Conservation (phyloP, 192 early-diverging fungal genomes). For the Coemansia sp. region DNA sequence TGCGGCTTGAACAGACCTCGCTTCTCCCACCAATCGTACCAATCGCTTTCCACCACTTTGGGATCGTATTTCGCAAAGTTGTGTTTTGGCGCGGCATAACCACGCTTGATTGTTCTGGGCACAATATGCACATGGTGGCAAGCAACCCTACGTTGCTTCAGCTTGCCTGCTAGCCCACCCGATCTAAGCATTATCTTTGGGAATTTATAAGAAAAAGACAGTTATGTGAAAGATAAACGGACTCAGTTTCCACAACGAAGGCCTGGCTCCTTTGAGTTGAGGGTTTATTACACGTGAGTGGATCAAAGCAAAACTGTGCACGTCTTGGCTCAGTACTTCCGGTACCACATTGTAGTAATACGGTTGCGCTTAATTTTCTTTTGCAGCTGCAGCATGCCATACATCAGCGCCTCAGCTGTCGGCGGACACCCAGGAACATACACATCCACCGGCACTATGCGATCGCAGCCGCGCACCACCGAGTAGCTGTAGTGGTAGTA, state of each 20-base stretch:
- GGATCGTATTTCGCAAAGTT: constrained; percentile 42
- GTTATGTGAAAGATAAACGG: background rate
- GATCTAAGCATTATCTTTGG: no score
- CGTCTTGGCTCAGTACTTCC: constrained; percentile 57
- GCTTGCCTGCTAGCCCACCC: no score
- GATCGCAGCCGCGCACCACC: constrained; percentile 94
- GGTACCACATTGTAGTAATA: constrained; percentile 74
- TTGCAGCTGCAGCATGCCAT: constrained; percentile 95
- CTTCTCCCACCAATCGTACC: constrained; percentile 97
- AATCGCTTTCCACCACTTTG: constrained; percentile 75
- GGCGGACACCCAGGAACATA: constrained; percentile 98
- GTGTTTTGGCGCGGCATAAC: constrained; percentile 41
- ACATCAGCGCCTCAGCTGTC: constrained; percentile 93
- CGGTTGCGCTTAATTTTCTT: constrained; percentile 93
- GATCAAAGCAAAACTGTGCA: constrained; percentile 8
- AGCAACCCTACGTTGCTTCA: no score
- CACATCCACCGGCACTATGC: constrained; percentile 91
- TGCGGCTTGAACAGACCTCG: constrained; percentile 60
- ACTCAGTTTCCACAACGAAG: background rate
- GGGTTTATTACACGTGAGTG: background rate
- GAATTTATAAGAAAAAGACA: background rate
- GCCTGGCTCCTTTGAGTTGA: background rate
- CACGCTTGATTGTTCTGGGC: background rate
- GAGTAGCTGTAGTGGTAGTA: constrained; percentile 99
- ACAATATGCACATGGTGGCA: no score